Evolutionary conservation across 2,329 filamentous ascomycete genomes (phyloP), one percentile per base, ranked within the genome.

Genomic region (Fusarium aywerte): DNA sequence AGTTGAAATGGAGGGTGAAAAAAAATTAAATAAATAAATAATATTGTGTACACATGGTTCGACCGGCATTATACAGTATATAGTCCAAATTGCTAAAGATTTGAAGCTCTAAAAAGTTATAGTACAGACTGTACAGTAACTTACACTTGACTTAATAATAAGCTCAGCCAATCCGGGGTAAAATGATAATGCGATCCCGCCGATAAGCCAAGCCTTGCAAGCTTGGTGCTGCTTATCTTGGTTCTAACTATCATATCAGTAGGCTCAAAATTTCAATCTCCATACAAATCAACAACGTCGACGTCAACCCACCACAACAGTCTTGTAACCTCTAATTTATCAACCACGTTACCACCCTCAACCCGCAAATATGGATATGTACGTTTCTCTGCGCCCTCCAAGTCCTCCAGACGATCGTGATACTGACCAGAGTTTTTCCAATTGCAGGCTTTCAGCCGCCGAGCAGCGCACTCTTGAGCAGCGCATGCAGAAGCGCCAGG

Each of bases 401-500:
- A 18, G 16, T 4, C 4, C 3, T 1, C 8, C 20, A 13, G 7
- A 20, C n/a, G 21, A 21, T 18, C 23, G 11, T 25, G 44, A 42
- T 31, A 21, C 43, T 56, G 54, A 72, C 59, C 42, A 50, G 54
- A 58, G 21, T 63, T n/a, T 33, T 38, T 44, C 56, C 62, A 67
- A 69, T 57, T 15, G 38, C 64, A 85, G 84, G 78, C 90, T 97
- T 78, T 92, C 87, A 73, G 78, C 85, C 75, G 80, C 88, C 75
- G 95, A 98, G 85, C 92, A 96, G 85, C 92, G 92, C 83, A 92
- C 96, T 86, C 91, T 99, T 78, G 91, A 97, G 82, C 83, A 88
- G 82, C 93, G 96, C 81, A 94, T 99, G 88, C 93, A 98, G 85
- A 92, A 92, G 83, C 96, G 96, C 83, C 96, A 99, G 83, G 92